Evolutionary conservation across 495 filamentous ascomycete genomes (phyloP).

Genomic region (Neurospora tetrasperma): DNA sequence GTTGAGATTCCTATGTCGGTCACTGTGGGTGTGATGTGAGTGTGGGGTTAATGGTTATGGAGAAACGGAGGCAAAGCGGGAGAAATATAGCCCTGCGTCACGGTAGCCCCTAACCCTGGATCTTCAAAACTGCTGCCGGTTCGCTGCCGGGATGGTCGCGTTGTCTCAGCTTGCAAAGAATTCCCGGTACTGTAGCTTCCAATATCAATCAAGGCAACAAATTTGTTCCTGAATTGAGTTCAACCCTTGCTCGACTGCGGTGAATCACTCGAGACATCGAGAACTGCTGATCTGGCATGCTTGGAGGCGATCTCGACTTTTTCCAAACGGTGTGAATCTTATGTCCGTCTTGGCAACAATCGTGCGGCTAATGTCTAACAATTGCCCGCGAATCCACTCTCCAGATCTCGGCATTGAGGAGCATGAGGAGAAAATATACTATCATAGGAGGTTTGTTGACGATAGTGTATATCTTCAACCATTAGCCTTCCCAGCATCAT

Average conservation of each 20-base stretch:
- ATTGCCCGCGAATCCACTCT: background rate
- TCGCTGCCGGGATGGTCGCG: background rate
- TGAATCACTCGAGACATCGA: background rate
- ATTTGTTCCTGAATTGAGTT: background rate
- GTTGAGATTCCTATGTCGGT: slow-evolving; percentile 15
- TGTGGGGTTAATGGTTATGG: slow-evolving; percentile 11
- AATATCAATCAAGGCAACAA: background rate
- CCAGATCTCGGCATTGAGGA: background rate
- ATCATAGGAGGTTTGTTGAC: background rate
- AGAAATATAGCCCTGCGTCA: slow-evolving; percentile 27
- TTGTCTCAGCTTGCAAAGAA: background rate
- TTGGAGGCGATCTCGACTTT: background rate
- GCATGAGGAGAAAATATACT: background rate
- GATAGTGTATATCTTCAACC: background rate
- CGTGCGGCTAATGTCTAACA: background rate
- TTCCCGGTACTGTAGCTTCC: background rate
- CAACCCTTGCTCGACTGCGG: background rate
- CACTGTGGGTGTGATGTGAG: slow-evolving; percentile 17
- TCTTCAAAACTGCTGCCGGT: background rate
- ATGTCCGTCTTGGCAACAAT: background rate
- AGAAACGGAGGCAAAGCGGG: slow-evolving; percentile 14
- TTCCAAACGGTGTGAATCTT: background rate
- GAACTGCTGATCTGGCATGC: background rate
- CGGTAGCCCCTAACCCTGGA: background rate
- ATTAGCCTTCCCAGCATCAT: background rate